phyloP scores from a whole-genome alignment of 176 grass and related monocot genomes.

The Zea luxurians region DNA sequence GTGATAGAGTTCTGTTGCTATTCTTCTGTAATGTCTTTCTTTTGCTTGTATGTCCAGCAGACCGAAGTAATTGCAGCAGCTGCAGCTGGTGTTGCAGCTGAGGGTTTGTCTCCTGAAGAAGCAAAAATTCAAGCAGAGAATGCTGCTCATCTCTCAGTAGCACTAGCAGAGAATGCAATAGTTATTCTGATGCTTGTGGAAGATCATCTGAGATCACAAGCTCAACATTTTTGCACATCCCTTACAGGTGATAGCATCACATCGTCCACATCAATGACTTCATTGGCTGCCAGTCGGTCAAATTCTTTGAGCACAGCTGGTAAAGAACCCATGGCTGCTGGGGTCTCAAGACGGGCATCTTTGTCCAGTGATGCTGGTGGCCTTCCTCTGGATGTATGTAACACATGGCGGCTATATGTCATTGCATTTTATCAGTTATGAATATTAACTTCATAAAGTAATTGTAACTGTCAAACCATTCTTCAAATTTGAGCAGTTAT shows the following conservation, averaged over 20 bases:
- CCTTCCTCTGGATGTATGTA: constrained; percentile 91
- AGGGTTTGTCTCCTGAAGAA: constrained; percentile 87
- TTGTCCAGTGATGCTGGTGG: constrained; percentile 82
- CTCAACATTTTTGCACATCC: constrained; percentile 66
- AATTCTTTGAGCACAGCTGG: constrained; percentile 67
- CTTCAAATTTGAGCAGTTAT: constrained; percentile 16
- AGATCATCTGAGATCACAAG: constrained; percentile 95
- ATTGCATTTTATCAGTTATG: constrained; percentile 31
- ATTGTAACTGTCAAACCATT: background rate
- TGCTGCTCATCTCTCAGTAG: constrained; percentile 94
- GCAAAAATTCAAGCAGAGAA: constrained; percentile 94
- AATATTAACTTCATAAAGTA: constrained; percentile 22
- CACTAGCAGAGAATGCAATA: constrained; percentile 92
- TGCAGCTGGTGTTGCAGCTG: constrained; percentile 96
- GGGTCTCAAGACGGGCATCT: constrained; percentile 52
- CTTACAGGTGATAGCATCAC: constrained; percentile 43
- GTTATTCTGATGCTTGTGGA: constrained; percentile 98
- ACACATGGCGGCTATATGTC: background rate
- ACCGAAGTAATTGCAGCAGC: constrained; percentile 98
- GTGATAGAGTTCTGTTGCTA: constrained; percentile 6
- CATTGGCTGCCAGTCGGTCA: constrained; percentile 57
- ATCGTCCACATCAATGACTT: constrained; percentile 52
- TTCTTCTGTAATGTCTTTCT: constrained; percentile 26
- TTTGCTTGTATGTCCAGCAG: constrained; percentile 50
- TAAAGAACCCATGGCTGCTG: constrained; percentile 54